Base-by-base conservation (phyloP, 2,329 filamentous ascomycete genomes). In the Ophiostoma sp. region DNA sequence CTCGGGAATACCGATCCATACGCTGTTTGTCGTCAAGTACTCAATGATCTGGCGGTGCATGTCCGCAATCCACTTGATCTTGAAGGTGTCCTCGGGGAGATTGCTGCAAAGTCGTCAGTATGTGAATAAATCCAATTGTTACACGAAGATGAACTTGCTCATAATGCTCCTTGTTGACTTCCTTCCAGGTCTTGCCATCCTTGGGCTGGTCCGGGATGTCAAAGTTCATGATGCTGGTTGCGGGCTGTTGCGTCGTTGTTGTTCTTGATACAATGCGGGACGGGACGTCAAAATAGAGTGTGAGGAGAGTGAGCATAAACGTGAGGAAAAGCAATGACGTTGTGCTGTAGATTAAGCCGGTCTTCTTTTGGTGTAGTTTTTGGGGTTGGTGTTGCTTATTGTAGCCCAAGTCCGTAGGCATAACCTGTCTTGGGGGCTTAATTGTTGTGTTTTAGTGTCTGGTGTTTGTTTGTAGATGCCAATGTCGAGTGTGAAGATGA, bases 81-180 rank as follows among this genome's bases (percentile, higher is more conserved):
- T 33, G 52, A 75, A 75, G 0, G 17, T 57, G 19, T 72, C 69
- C 3, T 73, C 33, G 1, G 75, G 28, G 25, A 72, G 19, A 31
- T 52, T 57, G 48, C 74, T 76, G 12, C 22, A 0, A 3, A n/a
- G 0, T 8, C 9, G 55, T 55, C 22, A 22, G 42, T 19, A 15
- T 9, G 7, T 17, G 31, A 50, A 6, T 7, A 3, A 1, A 19
- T 19, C 7, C 12, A 3, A 11, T 8, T 6, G 2, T 3, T 22
- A 11, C 9, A 17, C n/a, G 2, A 22, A 0, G 19, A 2, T 8
- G 19, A 1, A 61, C 74, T 22, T 36, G 75, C 75, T 76, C 74
- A 28, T 31, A 76, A 6, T 76, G 74, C 33, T 75, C 75, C 36
- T 74, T 73, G 71, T 76, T 76, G 28, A 66, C 25, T 52, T 76